These are phyloP conservation scores for Erythrobasidium yunnanense DNA, from an alignment of 768 basidiomycete species.

Conservation along the genomic window DNA sequence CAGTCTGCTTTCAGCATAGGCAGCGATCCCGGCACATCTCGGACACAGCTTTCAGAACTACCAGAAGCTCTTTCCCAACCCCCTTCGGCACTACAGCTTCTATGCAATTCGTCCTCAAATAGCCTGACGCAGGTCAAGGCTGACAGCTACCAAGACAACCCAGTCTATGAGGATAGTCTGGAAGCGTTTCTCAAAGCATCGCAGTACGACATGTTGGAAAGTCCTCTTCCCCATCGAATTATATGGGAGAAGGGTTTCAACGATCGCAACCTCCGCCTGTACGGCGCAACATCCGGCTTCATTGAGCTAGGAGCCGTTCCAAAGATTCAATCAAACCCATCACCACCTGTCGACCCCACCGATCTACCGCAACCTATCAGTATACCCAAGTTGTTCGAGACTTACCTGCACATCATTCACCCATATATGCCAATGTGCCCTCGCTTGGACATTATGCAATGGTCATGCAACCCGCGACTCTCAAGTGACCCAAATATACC, in stretches of 20 bases:
- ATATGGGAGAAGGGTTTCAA: constrained; percentile 1
- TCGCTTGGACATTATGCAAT: constrained; percentile 13
- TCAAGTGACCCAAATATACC: background rate
- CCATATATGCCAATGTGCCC: constrained; percentile 24
- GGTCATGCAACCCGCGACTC: constrained; percentile 2
- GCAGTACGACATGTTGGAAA: background rate
- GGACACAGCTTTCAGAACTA: too few relatives aligned
- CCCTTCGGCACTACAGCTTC: background rate
- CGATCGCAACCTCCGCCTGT: background rate
- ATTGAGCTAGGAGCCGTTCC: background rate
- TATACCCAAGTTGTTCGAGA: background rate
- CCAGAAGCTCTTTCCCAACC: background rate
- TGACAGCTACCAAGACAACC: background rate
- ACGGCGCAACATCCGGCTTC: constrained; percentile 5
- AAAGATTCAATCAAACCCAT: background rate
- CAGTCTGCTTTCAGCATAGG: too few relatives aligned
- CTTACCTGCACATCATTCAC: constrained; percentile 10
- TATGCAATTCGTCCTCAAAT: background rate
- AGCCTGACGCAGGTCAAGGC: background rate
- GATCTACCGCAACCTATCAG: background rate
- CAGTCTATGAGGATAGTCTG: background rate
- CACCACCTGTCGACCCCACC: background rate
- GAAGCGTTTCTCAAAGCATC: background rate
- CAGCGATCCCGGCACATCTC: too few relatives aligned
- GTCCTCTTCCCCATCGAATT: background rate